Evolutionary conservation across 1,284 basidiomycete genomes (phyloP).

Genomic region (Sparassis latifolia): DNA sequence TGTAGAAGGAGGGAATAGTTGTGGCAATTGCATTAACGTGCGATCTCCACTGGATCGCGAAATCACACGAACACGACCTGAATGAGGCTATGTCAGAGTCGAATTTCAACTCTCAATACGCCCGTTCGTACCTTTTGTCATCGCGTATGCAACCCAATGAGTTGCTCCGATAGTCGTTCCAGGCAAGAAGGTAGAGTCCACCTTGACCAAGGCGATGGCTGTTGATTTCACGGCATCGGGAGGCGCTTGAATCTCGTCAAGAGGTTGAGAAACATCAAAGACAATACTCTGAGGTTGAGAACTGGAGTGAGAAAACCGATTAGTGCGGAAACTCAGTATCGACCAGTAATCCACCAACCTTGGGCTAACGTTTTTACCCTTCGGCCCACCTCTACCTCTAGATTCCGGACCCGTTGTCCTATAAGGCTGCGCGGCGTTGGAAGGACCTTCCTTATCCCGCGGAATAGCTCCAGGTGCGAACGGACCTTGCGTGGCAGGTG

Average conservation of each 20-base stretch:
- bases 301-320: conserved; percentile 4
- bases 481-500: conserved; percentile 37
- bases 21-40: conserved; percentile 69
- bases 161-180: conserved; percentile 82
- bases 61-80: conserved; percentile 77
- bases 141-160: conserved; percentile 83
- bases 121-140: conserved; percentile 62
- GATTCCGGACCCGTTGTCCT: conserved; percentile 23
- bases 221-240: conserved; percentile 72
- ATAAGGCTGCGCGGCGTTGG: conserved; percentile 40
- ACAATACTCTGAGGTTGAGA: conserved; percentile 47
- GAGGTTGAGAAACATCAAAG: conserved; percentile 65
- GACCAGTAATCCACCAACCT: conserved; percentile 29
- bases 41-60: conserved; percentile 80
- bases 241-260: conserved; percentile 68
- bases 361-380: conserved; percentile 50
- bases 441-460: conserved; percentile 65
- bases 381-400: conserved; percentile 33
- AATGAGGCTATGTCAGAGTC: not conserved
- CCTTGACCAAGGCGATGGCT: conserved; percentile 76
- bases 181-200: conserved; percentile 72
- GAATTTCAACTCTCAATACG: not conserved
- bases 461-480: conserved; percentile 26
- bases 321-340: conserved; percentile 3
- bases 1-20: conserved; percentile 50